Evolutionary conservation across 1,284 basidiomycete species (phyloP).

Genomic region (Sanghuangporus sanghuang): DNA sequence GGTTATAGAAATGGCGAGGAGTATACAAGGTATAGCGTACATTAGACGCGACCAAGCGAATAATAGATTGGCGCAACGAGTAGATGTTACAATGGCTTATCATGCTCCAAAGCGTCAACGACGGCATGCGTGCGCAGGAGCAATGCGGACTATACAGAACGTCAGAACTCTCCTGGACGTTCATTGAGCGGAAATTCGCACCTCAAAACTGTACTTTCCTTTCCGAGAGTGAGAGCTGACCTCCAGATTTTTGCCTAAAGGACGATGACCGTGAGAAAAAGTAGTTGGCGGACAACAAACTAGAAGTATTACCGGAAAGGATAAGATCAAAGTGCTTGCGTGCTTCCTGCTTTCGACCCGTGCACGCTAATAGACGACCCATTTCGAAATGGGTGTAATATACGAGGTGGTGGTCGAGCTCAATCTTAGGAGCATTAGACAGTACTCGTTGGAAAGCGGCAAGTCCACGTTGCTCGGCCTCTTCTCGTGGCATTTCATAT

Average conservation of each 20-base stretch:
- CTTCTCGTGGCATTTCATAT: constrained; percentile 33
- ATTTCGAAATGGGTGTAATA: constrained; percentile 50
- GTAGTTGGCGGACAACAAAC: not conserved
- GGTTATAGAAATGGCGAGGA: not conserved
- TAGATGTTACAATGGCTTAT: not conserved
- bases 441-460: constrained; percentile 69
- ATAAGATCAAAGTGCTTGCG: constrained; percentile 54
- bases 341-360: constrained; percentile 47
- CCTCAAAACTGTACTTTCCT: constrained; percentile 41
- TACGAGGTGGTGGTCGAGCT: constrained; percentile 76
- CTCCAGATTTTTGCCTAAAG: constrained; percentile 32
- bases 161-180: not conserved
- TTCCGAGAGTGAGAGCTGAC: constrained; percentile 29
- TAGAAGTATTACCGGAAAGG: constrained; percentile 35
- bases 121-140: constrained; percentile 58
- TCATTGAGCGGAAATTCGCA: constrained; percentile 17
- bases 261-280: not conserved
- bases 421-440: constrained; percentile 65
- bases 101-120: constrained; percentile 41
- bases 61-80: not conserved
- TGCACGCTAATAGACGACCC: constrained; percentile 51
- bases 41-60: not conserved
- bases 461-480: constrained; percentile 49
- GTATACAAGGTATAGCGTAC: not conserved
- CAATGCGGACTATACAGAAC: constrained; percentile 43